A percentile compares a stretch with the other conserved stretches of the same genome.
Evolutionary conservation across 306 rosid genomes (phyloP).

Genomic region (Acacia melanoxylon): DNA sequence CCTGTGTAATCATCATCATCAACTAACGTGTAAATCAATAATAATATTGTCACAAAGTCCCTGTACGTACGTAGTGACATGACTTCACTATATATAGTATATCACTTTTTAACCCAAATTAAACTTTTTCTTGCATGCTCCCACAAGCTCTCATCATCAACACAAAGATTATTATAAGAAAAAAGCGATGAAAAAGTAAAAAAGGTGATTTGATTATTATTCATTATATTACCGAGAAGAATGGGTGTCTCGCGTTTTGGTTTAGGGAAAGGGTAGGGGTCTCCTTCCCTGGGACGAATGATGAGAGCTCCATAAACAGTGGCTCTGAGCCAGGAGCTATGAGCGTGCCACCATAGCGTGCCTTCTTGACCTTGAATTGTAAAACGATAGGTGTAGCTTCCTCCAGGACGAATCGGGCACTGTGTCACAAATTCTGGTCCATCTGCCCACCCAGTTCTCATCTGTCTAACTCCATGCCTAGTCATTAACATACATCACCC

Average conservation of each 20-base stretch:
- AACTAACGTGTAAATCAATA: neutral
- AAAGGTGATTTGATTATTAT: neutral
- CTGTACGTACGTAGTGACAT: neutral
- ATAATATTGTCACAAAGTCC: neutral
- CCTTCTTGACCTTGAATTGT: slow-evolving; percentile 90
- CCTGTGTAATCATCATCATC: slow-evolving; percentile 46
- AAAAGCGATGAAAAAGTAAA: neutral
- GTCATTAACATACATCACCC: neutral
- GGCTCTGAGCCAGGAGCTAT: slow-evolving; percentile 95
- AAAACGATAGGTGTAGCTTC: slow-evolving; percentile 75
- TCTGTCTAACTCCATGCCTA: slow-evolving; percentile 93
- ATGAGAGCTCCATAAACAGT: slow-evolving; percentile 88
- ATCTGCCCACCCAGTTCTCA: slow-evolving; percentile 95
- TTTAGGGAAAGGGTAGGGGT: slow-evolving; percentile 71
- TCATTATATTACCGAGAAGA: slow-evolving; percentile 59
- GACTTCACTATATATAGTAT: neutral
- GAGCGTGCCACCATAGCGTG: slow-evolving; percentile 99
- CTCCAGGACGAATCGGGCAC: slow-evolving; percentile 88
- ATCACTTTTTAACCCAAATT: neutral
- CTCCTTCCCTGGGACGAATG: slow-evolving; percentile 73
- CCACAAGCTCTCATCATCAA: neutral
- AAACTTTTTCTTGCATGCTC: neutral
- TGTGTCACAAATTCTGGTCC: slow-evolving; percentile 97
- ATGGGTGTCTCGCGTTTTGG: slow-evolving; percentile 75
- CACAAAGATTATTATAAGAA: neutral